phyloP scores from a whole-genome alignment of 768 basidiomycete genomes.

The Boletus pseudo-olivaceus region DNA sequence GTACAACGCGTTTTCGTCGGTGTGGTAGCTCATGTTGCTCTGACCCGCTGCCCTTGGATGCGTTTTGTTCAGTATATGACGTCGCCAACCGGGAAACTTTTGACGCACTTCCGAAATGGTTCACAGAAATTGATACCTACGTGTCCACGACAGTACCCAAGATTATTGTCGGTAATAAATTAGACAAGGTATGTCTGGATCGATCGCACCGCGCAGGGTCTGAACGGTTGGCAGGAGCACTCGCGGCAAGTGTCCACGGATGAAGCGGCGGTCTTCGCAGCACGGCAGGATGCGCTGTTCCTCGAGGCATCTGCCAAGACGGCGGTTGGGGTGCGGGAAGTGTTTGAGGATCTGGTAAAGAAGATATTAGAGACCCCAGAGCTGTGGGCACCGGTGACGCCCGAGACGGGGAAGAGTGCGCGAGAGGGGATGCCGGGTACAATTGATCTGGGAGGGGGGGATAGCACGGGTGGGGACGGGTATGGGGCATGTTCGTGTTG shows the following conservation, averaged over 20 bases:
- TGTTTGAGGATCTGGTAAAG: slow-evolving; percentile 73
- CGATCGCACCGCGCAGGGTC: not conserved
- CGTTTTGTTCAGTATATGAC: slow-evolving; percentile 68
- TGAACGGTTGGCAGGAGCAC: slow-evolving; percentile 59
- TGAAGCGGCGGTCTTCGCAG: slow-evolving; percentile 79
- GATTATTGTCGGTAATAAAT: slow-evolving; percentile 93
- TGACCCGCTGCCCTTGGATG: not conserved
- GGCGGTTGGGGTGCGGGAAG: slow-evolving; percentile 73
- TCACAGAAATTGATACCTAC: slow-evolving; percentile 89
- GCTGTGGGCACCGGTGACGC: slow-evolving; percentile 56
- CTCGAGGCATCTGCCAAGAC: slow-evolving; percentile 95
- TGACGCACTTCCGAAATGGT: slow-evolving; percentile 93
- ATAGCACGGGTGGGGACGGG: slow-evolving; percentile 14
- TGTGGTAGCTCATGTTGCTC: not conserved
- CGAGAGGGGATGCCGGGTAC: slow-evolving; percentile 40
- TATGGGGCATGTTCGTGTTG: slow-evolving; percentile 35
- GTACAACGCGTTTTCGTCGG: not conserved
- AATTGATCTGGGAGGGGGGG: slow-evolving; percentile 31
- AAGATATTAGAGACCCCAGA: slow-evolving; percentile 81
- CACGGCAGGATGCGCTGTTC: slow-evolving; percentile 79
- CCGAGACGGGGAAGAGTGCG: slow-evolving; percentile 9
- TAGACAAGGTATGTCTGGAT: slow-evolving; percentile 72
- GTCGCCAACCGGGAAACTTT: slow-evolving; percentile 90
- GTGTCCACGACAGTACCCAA: slow-evolving; percentile 82
- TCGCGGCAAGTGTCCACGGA: slow-evolving; percentile 79